Base-by-base conservation (phyloP, 305 asterid genomes). In the Fraxinus sp. region DNA sequence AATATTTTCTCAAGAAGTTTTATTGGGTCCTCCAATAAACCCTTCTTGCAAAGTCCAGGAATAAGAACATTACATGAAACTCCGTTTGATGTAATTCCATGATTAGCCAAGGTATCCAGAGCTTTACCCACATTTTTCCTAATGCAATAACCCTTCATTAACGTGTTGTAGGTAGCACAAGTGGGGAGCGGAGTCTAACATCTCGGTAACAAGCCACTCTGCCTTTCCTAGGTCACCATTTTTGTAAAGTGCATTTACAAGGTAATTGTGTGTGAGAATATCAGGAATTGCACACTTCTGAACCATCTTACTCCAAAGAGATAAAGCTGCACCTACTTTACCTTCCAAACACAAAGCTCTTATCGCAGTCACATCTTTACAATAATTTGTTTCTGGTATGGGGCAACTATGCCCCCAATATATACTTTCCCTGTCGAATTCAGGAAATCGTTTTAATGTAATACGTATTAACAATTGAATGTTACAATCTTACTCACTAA, bases 81-180 rank as follows among this genome's bases (percentile, higher is more conserved):
- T 85, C 86, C 88, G 80, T 93, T 90, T 74, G 98, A 97, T 77
- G 84, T 78, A 79, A 91, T 79, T 72, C 93, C 96, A 83, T 26
- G 39, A 66, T 81, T 71, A 85, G 84, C 82, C 99, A 95, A 93
- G 36, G 87, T 85, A 85, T 90, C 85, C 30, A 92, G 90, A 77
- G 97, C 99, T 80, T 83, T 88, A 78, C 90, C 97, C 73, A 92
- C 83, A 70, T 87, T 75, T 89, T 89, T 82, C 82, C 71, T 85
- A 79, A 75, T 78, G 85, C 97, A 93, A 91, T 90, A 94, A 80
- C 97, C 96, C 46, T 85, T 90, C 86, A 94, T 87, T 84, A 95
- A 88, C 55, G 93, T 90, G 92, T 95, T 95, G 90, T 89, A 95
- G 43, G 97, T 94, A 52, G 93, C 91, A 91, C 96, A 90, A 80